Evolutionary conservation across 306 rosid genomes (phyloP).

Genomic region (Lotus japonicus): DNA sequence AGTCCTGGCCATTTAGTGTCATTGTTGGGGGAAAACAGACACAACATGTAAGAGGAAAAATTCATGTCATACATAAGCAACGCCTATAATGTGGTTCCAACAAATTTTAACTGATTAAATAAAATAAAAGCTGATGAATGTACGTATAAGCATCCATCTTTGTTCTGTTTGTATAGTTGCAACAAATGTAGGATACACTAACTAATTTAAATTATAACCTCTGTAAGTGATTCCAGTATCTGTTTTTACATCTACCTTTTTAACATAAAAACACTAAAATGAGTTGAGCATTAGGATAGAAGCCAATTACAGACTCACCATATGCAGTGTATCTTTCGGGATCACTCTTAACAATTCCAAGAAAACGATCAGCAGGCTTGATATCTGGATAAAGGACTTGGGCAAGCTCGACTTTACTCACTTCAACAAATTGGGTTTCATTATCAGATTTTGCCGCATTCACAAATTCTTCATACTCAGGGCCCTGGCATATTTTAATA

Average conservation of each 20-base stretch:
- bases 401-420: slow-evolving; percentile 54
- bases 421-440: slow-evolving; percentile 76
- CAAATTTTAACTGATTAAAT: slow-evolving; percentile 4
- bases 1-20: neutral
- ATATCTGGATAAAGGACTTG: slow-evolving; percentile 57
- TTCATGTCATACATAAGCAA: neutral
- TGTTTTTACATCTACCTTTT: neutral
- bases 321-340: slow-evolving; percentile 74
- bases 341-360: slow-evolving; percentile 80
- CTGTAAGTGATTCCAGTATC: neutral
- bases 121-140: neutral
- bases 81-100: neutral
- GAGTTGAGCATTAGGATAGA: neutral
- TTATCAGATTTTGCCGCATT: slow-evolving; percentile 69
- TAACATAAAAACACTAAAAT: neutral
- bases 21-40: neutral
- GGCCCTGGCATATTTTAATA: slow-evolving; percentile 46
- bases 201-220: neutral
- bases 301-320: slow-evolving; percentile 50
- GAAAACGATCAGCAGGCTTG: slow-evolving; percentile 34
- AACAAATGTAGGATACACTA: neutral
- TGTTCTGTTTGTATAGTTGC: neutral
- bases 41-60: slow-evolving; percentile 2
- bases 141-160: neutral
- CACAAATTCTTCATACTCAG: slow-evolving; percentile 59